phyloP scores from a whole-genome alignment of 148 eudicot genomes.

The Camellia japonica region DNA sequence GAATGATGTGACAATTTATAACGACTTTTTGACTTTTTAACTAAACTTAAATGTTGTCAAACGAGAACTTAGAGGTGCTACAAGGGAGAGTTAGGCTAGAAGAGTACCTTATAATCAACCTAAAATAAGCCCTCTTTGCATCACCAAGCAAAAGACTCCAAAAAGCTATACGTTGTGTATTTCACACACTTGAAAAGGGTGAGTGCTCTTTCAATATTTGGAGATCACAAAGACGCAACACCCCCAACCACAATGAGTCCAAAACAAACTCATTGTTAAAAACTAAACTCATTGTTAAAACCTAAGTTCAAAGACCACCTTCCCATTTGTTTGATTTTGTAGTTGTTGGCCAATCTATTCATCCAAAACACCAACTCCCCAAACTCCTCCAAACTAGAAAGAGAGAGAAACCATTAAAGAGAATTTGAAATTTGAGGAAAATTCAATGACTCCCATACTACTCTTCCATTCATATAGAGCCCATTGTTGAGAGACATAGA shows the following conservation, averaged over 20 bases:
- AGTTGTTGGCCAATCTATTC: constrained; percentile 69
- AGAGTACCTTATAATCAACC: no score
- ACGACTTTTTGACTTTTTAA: no score
- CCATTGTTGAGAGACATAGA: no score
- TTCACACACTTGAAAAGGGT: no score
- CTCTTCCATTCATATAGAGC: neutral
- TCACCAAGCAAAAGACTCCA: no score
- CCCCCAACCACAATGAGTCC: neutral
- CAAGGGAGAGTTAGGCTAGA: no score
- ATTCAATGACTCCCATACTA: constrained; percentile 5
- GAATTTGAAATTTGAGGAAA: constrained; percentile 9
- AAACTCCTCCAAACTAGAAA: constrained; percentile 36
- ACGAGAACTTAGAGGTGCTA: no score
- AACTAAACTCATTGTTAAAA: neutral
- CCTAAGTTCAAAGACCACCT: constrained; percentile 28
- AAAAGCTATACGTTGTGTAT: no score
- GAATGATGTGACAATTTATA: no score
- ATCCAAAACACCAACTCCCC: constrained; percentile 36
- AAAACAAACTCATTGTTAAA: constrained; percentile 16
- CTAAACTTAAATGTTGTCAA: no score
- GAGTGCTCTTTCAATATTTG: neutral
- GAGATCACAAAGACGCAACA: constrained; percentile 13
- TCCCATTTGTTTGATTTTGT: constrained; percentile 22
- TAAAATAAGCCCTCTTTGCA: no score
- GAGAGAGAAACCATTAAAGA: neutral